Evolutionary conservation across 2,329 filamentous ascomycete genomes (phyloP).

Genomic region (Diaporthe helianthi): DNA sequence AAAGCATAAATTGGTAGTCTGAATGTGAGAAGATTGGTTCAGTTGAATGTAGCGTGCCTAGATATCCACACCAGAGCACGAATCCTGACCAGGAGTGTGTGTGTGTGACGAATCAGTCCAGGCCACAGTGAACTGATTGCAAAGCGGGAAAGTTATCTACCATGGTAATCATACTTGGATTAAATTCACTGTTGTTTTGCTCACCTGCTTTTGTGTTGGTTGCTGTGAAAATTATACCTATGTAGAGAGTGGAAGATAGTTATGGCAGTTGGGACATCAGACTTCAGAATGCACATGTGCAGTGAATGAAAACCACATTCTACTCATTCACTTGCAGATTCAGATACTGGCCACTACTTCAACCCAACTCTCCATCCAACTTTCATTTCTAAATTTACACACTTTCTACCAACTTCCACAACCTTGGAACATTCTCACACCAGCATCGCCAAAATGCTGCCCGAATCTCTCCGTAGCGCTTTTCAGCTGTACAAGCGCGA

Average conservation of each 20-base stretch:
- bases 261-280: too few species aligned
- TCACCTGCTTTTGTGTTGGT: background rate
- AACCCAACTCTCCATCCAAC: background rate
- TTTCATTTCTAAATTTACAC: background rate
- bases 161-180: background rate
- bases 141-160: too few species aligned
- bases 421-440: background rate
- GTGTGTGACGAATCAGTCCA: too few species aligned
- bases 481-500: constrained; percentile 9
- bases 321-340: background rate
- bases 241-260: too few species aligned
- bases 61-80: too few species aligned
- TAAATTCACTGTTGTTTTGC: background rate
- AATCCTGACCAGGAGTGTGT: too few species aligned
- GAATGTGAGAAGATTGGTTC: too few species aligned
- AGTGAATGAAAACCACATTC: background rate
- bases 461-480: background rate
- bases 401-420: background rate
- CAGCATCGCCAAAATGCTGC: background rate
- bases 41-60: too few species aligned
- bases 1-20: too few species aligned
- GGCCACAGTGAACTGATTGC: too few species aligned
- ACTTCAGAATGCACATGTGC: too few species aligned
- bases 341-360: background rate
- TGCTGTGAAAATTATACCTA: background rate